phyloP scores from a whole-genome alignment of 768 basidiomycete genomes.

The Suillus weaverae region DNA sequence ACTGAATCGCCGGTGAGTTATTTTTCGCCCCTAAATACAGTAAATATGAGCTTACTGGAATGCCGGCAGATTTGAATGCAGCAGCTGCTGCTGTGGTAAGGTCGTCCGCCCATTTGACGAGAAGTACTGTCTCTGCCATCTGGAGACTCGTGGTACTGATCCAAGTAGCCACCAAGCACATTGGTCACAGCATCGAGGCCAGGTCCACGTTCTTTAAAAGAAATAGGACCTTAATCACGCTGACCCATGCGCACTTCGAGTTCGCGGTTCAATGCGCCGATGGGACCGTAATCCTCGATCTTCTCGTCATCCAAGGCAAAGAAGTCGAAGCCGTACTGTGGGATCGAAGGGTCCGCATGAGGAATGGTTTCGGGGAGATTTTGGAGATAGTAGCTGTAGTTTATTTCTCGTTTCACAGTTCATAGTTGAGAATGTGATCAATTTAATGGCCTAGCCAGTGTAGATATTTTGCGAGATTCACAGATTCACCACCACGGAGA shows the following conservation, averaged over 20 bases:
- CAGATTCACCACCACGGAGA: background rate
- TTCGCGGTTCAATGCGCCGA: background rate
- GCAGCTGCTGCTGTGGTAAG: constrained; percentile 9
- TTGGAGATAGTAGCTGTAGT: background rate
- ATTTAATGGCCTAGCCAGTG: background rate
- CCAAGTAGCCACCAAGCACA: constrained; percentile 13
- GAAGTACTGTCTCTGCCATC: constrained; percentile 8
- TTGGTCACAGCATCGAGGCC: constrained; percentile 7
- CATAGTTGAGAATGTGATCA: background rate
- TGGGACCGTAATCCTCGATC: background rate
- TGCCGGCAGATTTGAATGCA: constrained; percentile 7
- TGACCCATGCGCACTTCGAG: background rate
- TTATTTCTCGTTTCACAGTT: background rate
- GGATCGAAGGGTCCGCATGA: background rate
- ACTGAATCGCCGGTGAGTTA: no score
- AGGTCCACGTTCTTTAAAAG: constrained; percentile 11
- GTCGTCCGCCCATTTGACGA: constrained; percentile 22
- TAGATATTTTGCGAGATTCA: background rate
- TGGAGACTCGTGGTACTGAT: background rate
- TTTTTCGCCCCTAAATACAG: background rate
- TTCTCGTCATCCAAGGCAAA: background rate
- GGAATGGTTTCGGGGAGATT: background rate
- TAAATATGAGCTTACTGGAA: constrained; percentile 8
- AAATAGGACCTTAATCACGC: constrained; percentile 10
- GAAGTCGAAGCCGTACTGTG: background rate